These are phyloP conservation scores for Trichosanthes truncata DNA, from an alignment of 306 rosid species.

Conservation along the genomic window DNA sequence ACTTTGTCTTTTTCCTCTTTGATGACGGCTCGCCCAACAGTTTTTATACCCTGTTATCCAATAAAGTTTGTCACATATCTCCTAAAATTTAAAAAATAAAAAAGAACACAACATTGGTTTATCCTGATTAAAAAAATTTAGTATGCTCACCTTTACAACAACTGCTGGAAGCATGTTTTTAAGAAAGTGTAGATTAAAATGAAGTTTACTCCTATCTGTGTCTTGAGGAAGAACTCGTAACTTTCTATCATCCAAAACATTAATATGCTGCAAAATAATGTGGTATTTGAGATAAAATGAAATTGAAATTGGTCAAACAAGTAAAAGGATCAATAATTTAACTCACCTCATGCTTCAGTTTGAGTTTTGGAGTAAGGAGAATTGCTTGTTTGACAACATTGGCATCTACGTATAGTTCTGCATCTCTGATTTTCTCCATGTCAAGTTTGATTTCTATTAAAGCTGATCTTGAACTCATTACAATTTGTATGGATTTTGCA, in stretches of 20 bases:
- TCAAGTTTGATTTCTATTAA: slow-evolving; percentile 55
- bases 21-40: slow-evolving; percentile 68
- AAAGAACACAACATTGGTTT: neutral
- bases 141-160: slow-evolving; percentile 52
- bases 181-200: slow-evolving; percentile 59
- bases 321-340: slow-evolving; percentile 1
- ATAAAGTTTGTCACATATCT: slow-evolving; percentile 6
- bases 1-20: slow-evolving; percentile 37
- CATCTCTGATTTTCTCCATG: slow-evolving; percentile 54
- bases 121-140: slow-evolving; percentile 1
- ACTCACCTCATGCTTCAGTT: slow-evolving; percentile 71
- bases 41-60: slow-evolving; percentile 64
- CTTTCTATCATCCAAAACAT: slow-evolving; percentile 50
- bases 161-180: slow-evolving; percentile 59
- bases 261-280: slow-evolving; percentile 55
- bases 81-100: neutral
- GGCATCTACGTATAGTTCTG: slow-evolving; percentile 59
- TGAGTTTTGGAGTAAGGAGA: slow-evolving; percentile 48
- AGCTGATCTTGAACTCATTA: slow-evolving; percentile 44
- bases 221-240: slow-evolving; percentile 50
- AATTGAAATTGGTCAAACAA: slow-evolving; percentile 10
- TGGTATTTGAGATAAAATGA: slow-evolving; percentile 15
- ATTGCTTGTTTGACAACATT: slow-evolving; percentile 61
- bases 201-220: slow-evolving; percentile 53
- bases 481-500: slow-evolving; percentile 61